Conservation (phyloP, 345 rosid species). For the Linum lewisii region DNA sequence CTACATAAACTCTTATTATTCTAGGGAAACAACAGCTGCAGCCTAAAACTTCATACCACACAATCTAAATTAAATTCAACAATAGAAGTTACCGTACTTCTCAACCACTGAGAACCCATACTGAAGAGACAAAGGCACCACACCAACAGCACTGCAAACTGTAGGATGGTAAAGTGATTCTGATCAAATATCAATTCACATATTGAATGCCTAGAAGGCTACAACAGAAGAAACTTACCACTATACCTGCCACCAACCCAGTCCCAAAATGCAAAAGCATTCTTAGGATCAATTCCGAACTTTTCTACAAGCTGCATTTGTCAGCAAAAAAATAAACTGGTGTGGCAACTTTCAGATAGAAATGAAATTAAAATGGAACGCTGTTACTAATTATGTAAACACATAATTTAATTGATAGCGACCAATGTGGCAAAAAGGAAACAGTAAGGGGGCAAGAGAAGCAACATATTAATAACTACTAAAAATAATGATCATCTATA, state of each 20-base stretch:
- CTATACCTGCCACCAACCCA: constrained; percentile 98
- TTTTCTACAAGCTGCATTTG: constrained; percentile 77
- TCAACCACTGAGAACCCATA: constrained; percentile 84
- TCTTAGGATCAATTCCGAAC: constrained; percentile 92
- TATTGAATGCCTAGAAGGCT: constrained; percentile 7
- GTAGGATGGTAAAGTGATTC: constrained; percentile 23
- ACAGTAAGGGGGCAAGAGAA: no score
- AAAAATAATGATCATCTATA: no score
- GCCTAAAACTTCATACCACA: no score
- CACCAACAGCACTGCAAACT: constrained; percentile 99
- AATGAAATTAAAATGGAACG: no score
- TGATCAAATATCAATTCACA: constrained; percentile 11
- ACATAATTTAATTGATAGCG: background rate
- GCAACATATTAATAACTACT: no score
- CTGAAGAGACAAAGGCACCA: constrained; percentile 85
- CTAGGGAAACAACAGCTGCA: no score
- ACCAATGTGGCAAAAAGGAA: background rate
- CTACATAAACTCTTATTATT: no score
- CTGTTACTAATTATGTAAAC: background rate
- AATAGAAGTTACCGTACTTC: constrained; percentile 53
- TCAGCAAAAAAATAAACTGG: constrained; percentile 6
- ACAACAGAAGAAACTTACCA: constrained; percentile 43
- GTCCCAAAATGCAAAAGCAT: constrained; percentile 98
- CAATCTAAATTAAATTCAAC: no score
- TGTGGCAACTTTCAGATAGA: background rate